Base-by-base conservation (phyloP, 2,329 filamentous ascomycete genomes). In the Teratosphaeria pseudoeucalypti region DNA sequence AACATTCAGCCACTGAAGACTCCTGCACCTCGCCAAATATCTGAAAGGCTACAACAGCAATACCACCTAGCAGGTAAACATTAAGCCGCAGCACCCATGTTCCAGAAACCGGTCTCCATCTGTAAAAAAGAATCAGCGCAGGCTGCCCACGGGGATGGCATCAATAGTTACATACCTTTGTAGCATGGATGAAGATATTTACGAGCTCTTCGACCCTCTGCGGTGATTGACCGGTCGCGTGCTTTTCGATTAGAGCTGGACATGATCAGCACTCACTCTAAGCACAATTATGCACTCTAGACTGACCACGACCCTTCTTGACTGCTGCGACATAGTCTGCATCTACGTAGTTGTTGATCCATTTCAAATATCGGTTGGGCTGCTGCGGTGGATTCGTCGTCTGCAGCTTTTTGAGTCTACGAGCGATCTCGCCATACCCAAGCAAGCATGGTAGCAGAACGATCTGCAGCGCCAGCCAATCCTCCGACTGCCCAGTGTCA, bases 261-360 rank as follows among this genome's bases (percentile, higher is more conserved):
- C 34, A 14, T 37, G 19, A 52, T 63, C 26, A 61, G 55, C 57
- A 34, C n/a, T 26, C 34, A 32, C 23, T 14, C 10, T n/a, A 49
- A 39, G 27, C 71, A 37, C 39, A 49, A 14, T n/a, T n/a, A 5
- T 57, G 14, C 56, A 14, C 32, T 14, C 12, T 7, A 19, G 23
- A 66, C 81, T 73, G 76, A 90, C 88, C 84, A 58, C 81, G 84
- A 26, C 89, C 90, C 2, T 84, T 79, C 63, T 78, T 78, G 58
- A 95, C 88, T 6, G 89, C 89, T 62, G 85, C 79, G 0, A 79
- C 75, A 65, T 95, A 96, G 71, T 94, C 89, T 0, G 89, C 85
- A 2, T 86, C 88, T 16, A 88, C 83, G 70, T 96, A 97, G 69
- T 90, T 95, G 70, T 92, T 80, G 65, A 97, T 90, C 92, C 92